Evolutionary conservation across 805 yeast genomes (phyloP), one percentile per base, ranked within the genome.

Genomic region (Sugiyamaella chiloensis): DNA sequence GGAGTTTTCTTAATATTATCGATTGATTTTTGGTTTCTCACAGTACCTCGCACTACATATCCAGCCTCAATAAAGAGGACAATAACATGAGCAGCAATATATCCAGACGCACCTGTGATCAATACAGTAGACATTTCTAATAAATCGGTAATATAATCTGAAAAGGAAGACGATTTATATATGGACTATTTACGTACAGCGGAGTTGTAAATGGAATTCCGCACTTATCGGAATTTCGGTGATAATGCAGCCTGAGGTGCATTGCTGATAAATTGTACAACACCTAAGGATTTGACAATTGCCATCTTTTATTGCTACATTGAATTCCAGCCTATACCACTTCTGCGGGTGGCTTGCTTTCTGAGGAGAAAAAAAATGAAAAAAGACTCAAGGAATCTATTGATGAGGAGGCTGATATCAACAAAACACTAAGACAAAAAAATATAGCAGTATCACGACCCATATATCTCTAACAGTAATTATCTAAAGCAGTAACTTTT

Each of bases 11-110:
- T 43, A 37, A 64, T 48, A 30, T 39, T 52, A 14, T 70, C 66
- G 23, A 55, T 52, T 40, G 75, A 75, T 8, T 56, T 63, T 16
- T 57, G 55, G 34, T 67, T 62, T 43, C 81, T 63, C 2, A 75
- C 79, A 1, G 80, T 69, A n/a, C 79, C 80, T 26, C 73, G 62
- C 2, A 77, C 79, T 4, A 56, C 51, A 54, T 74, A 70, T 4
- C 68, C 70, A 23, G 64, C 64, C 34, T 63, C 61, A 16, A 76
- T 55, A 43, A 76, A 67, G 32, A 59, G 60, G 48, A 68, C 63
- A 12, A 53, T 36, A 30, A 53, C 48, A 30, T 55, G 57, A n/a
- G 46, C 40, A 32, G 57, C 58, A n/a, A 55, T 39, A 26, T 48
- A 55, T 21, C 58, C 58, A 11, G 54, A 41, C 16, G 54, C 58